phyloP scores from a whole-genome alignment of 768 basidiomycete genomes.

The Termitomyces sp. region DNA sequence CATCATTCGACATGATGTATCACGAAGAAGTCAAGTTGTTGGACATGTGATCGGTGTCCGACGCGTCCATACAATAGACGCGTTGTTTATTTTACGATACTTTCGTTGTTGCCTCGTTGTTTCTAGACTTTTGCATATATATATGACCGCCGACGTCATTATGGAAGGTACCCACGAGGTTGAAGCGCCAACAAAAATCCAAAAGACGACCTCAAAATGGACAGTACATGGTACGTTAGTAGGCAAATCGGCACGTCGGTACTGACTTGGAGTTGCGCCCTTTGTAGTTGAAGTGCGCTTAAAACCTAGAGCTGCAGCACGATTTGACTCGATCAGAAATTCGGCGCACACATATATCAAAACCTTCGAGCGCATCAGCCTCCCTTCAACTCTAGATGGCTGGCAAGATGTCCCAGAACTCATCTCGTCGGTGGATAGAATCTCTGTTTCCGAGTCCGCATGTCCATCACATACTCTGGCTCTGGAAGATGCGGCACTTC shows the following conservation, averaged over 20 bases:
- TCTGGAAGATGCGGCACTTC: constrained; percentile 57
- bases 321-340: constrained; percentile 71
- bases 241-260: background rate
- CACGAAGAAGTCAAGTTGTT: background rate
- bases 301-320: constrained; percentile 59
- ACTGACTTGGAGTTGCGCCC: background rate
- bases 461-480: constrained; percentile 53
- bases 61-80: constrained; percentile 34
- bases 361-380: constrained; percentile 63
- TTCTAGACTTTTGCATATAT: constrained; percentile 7
- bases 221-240: constrained; percentile 52
- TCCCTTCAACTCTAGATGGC: constrained; percentile 70
- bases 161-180: constrained; percentile 14
- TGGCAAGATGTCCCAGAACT: constrained; percentile 80
- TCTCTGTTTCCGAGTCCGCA: constrained; percentile 68
- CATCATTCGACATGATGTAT: constrained; percentile 1
- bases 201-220: constrained; percentile 38
- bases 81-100: constrained; percentile 38
- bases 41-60: constrained; percentile 30
- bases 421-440: constrained; percentile 69
- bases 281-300: constrained; percentile 85
- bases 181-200: background rate
- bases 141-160: constrained; percentile 13
- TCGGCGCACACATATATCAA: constrained; percentile 53
- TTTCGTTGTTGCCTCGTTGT: background rate